A percentile compares a stretch with the other conserved stretches of the same genome.
phyloP scores from a whole-genome alignment of 2,329 filamentous ascomycete species.

The Colletotrichum spinosum region DNA sequence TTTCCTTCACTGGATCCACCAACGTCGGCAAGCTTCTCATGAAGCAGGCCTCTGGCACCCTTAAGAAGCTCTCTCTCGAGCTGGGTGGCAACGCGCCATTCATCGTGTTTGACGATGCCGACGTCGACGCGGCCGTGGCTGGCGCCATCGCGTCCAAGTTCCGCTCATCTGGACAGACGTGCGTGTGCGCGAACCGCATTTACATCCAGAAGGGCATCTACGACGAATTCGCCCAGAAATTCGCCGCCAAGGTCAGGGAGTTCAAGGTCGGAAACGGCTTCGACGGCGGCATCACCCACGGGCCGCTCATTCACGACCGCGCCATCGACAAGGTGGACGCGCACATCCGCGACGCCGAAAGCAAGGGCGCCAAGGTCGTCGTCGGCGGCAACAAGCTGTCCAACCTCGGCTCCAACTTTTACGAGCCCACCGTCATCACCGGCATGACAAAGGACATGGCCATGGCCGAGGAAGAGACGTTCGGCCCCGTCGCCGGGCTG shows the following conservation, averaged over 20 bases:
- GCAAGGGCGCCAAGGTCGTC: constrained; percentile 81
- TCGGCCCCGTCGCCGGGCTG: constrained; percentile 90
- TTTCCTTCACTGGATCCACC: constrained; percentile 92
- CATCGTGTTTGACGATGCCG: constrained; percentile 96
- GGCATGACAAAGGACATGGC: constrained; percentile 89
- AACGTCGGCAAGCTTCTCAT: constrained; percentile 80
- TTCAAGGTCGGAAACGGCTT: constrained; percentile 85
- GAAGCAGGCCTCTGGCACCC: constrained; percentile 85
- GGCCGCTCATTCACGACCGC: constrained; percentile 86
- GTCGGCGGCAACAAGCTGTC: constrained; percentile 80
- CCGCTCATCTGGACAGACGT: constrained; percentile 94
- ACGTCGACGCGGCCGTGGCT: constrained; percentile 84
- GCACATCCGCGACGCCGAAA: constrained; percentile 82
- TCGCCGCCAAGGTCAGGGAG: constrained; percentile 76
- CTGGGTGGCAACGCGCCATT: constrained; percentile 96
- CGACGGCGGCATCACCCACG: constrained; percentile 77
- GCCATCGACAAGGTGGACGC: constrained; percentile 83
- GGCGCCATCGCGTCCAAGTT: constrained; percentile 92
- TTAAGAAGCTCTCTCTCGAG: constrained; percentile 89
- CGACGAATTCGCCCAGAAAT: constrained; percentile 76
- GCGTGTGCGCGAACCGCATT: constrained; percentile 88
- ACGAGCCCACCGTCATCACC: constrained; percentile 87
- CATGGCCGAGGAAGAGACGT: constrained; percentile 90
- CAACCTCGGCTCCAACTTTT: constrained; percentile 79
- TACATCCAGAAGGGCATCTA: constrained; percentile 85